Base-by-base conservation (phyloP, 2,329 filamentous ascomycete species). In the Pseudocercospora eumusae region DNA sequence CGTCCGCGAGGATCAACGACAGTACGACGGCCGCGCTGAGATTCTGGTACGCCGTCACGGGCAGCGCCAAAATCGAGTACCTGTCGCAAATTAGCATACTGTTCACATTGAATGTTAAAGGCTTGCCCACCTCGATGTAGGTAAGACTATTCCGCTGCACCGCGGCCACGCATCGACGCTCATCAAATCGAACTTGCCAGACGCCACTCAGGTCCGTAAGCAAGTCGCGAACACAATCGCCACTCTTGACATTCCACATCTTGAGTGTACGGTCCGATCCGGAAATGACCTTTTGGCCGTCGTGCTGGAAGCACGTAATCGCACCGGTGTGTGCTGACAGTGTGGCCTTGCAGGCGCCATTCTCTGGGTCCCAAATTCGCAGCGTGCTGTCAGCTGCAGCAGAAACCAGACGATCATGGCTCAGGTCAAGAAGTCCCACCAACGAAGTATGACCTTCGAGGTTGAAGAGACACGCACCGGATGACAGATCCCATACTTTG, bases 161-260 rank as follows among this genome's bases (percentile, higher is more conserved):
- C 49, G 95, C 95, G 63, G 95, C 95, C 61, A 99, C 95, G 75
- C 95, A 99, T 75, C 93, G 86, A 68, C 95, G 85, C 74, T 96
- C 92, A 72, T 99, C 93, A 78, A 99, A 99, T 72, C 95, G 95
- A 71, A 99, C 95, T 79, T 99, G 95, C 95, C 95, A 99, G 7
- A 99, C 95, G n/a, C 93, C 93, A 68, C 89, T 93, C 36, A 99
- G 83, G 72, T 97, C 93, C 13, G 92, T 96, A 71, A 99, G 82
- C 45, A 99, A 84, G 76, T 99, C 93, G 68, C 93, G 90, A 57
- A 96, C 87, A 75, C 92, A 97, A 71, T 97, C 90, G 54, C 95
- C 95, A 1, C 89, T 96, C 71, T 88, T 86, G 55, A 97, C 90
- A 73, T 99, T 92, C 95, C 95, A 99, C 91, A 99, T 96, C 81